Evolutionary conservation across 106 monocot genomes (phyloP).

Genomic region (Phalaenopsis equestris): DNA sequence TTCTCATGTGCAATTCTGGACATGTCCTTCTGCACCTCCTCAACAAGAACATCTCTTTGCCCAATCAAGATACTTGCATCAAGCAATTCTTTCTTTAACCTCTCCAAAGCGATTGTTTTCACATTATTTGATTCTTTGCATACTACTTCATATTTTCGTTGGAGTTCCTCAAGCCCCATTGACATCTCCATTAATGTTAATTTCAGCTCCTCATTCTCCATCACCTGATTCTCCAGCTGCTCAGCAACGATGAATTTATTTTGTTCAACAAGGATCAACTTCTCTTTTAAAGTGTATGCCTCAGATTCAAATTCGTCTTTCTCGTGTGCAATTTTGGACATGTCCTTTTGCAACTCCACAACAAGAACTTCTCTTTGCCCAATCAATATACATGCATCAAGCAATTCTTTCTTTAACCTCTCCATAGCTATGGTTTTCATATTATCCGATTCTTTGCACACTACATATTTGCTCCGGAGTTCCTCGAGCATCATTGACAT

Average conservation of each 20-base stretch:
- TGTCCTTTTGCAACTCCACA: slow-evolving; percentile 28
- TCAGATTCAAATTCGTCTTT: slow-evolving; percentile 28
- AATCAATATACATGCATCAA: neutral
- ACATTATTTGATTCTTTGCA: neutral
- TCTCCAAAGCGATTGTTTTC: neutral
- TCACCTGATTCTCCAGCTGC: slow-evolving; percentile 28
- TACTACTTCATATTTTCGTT: slow-evolving; percentile 20
- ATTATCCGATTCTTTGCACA: slow-evolving; percentile 9
- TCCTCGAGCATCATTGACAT: slow-evolving; percentile 2
- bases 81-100: slow-evolving; percentile 1
- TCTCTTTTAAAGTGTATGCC: slow-evolving; percentile 35
- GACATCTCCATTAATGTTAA: slow-evolving; percentile 2
- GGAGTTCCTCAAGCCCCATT: neutral
- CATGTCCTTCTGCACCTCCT: slow-evolving; percentile 22
- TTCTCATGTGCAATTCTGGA: slow-evolving; percentile 11
- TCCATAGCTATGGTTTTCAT: neutral
- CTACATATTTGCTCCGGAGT: slow-evolving; percentile 14
- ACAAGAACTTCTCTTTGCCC: neutral
- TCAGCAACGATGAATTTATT: slow-evolving; percentile 78
- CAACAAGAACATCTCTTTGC: neutral
- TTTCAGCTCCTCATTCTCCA: slow-evolving; percentile 4
- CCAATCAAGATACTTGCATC: slow-evolving; percentile 2
- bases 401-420: neutral
- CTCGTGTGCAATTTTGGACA: slow-evolving; percentile 34
- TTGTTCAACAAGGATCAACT: slow-evolving; percentile 71